phyloP scores from a whole-genome alignment of 331 rosid genomes.

The Rosa hybrid region DNA sequence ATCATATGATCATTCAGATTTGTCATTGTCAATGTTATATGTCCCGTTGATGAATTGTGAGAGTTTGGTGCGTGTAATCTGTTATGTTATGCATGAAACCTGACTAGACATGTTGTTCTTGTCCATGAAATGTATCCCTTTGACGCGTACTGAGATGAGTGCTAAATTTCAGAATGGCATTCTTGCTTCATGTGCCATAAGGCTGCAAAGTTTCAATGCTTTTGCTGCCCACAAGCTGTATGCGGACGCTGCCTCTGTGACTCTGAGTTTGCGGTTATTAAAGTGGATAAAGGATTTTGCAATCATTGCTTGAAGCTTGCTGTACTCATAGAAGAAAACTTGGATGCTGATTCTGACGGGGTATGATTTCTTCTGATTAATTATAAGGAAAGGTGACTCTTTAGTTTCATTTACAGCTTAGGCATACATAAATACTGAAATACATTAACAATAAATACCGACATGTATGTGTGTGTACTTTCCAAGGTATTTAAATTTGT shows the following conservation, averaged over 20 bases:
- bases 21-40: background rate
- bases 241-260: slow-evolving; percentile 55
- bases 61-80: background rate
- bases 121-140: background rate
- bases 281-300: slow-evolving; percentile 59
- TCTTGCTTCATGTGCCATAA: slow-evolving; percentile 56
- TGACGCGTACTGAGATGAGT: background rate
- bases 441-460: background rate
- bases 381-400: background rate
- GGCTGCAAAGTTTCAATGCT: slow-evolving; percentile 59
- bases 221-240: slow-evolving; percentile 73
- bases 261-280: slow-evolving; percentile 46
- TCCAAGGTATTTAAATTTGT: background rate
- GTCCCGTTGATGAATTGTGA: background rate
- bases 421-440: background rate
- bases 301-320: slow-evolving; percentile 57
- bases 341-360: slow-evolving; percentile 65
- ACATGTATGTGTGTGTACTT: background rate
- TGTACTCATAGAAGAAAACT: slow-evolving; percentile 49
- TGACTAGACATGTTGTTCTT: background rate
- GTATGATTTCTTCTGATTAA: slow-evolving; percentile 42
- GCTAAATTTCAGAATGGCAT: slow-evolving; percentile 56
- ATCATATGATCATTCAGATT: too few species aligned
- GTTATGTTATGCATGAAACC: background rate
- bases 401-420: background rate